phyloP scores from a whole-genome alignment of 257 asterid genomes.

The Capsicum rhomboideum region DNA sequence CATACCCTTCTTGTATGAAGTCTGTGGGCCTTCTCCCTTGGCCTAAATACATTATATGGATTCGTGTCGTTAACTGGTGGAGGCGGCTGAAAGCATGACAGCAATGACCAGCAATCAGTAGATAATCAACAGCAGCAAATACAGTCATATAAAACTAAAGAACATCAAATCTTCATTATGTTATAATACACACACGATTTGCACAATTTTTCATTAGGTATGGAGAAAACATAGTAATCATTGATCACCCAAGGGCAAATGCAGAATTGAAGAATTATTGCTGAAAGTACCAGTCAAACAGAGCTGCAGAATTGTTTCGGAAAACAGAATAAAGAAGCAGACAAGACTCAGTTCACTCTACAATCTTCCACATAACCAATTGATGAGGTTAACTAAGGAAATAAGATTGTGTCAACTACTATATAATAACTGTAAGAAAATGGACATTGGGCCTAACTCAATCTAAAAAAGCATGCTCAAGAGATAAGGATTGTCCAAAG shows the following conservation, averaged over 20 bases:
- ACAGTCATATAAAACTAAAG: not conserved
- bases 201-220: not conserved
- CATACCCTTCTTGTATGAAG: constrained; percentile 98
- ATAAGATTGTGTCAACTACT: not conserved
- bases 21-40: constrained; percentile 97
- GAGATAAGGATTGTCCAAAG: not conserved
- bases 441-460: not conserved
- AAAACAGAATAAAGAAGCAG: not conserved
- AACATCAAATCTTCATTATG: not conserved
- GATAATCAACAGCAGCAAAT: constrained; percentile 3
- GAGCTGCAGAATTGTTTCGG: not conserved
- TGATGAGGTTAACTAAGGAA: not conserved
- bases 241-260: not conserved
- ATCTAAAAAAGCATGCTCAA: not conserved
- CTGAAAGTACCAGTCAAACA: not conserved
- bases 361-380: not conserved
- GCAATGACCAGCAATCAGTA: constrained; percentile 21
- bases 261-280: not conserved
- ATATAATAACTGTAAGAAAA: not conserved
- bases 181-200: not conserved
- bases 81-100: constrained; percentile 65
- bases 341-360: not conserved
- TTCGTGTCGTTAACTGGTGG: constrained; percentile 98
- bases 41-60: constrained; percentile 96
- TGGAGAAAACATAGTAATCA: not conserved